A percentile compares a stretch with the other conserved stretches of the same genome.
Evolutionary conservation across 108 stramenopile genomes (phyloP).

Genomic region (Cyclostephanos invisitatus): DNA sequence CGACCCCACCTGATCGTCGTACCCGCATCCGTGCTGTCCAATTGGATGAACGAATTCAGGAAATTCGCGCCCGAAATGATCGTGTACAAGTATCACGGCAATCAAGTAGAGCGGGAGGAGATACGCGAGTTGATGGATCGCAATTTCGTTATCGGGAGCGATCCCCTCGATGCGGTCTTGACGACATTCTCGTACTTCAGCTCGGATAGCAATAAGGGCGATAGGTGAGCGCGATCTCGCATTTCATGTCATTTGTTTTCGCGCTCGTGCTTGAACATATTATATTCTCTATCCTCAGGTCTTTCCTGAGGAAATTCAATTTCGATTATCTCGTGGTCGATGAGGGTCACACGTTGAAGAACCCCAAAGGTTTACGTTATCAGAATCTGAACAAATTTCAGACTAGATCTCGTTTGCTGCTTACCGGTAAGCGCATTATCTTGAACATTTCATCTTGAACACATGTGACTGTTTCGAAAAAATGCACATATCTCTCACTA

Average conservation of each 20-base stretch:
- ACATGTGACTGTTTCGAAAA: slow-evolving; percentile 20
- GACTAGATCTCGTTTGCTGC: slow-evolving; percentile 65
- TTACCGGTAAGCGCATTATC: slow-evolving; percentile 56
- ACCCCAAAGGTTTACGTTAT: slow-evolving; percentile 72
- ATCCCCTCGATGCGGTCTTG: slow-evolving; percentile 69
- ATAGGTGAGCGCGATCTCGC: slow-evolving; percentile 45
- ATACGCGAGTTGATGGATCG: slow-evolving; percentile 52
- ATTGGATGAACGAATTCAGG: slow-evolving; percentile 96
- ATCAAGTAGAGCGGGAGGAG: slow-evolving; percentile 57
- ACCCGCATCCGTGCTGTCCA: slow-evolving; percentile 91
- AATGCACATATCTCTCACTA: background rate
- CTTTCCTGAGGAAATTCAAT: slow-evolving; percentile 72
- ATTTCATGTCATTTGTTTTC: background rate
- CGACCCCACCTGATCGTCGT: slow-evolving; percentile 93
- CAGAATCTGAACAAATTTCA: slow-evolving; percentile 67
- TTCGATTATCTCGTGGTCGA: slow-evolving; percentile 85
- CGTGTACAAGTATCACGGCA: slow-evolving; percentile 70
- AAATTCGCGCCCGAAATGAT: slow-evolving; percentile 82
- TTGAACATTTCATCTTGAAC: background rate
- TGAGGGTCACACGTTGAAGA: slow-evolving; percentile 83
- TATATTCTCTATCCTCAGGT: slow-evolving; percentile 10
- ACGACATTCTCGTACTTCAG: slow-evolving; percentile 84
- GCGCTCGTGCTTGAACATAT: background rate
- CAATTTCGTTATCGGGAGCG: slow-evolving; percentile 25
- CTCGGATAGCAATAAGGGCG: slow-evolving; percentile 66